phyloP scores from a whole-genome alignment of 345 rosid genomes.

The Psidium guajava region DNA sequence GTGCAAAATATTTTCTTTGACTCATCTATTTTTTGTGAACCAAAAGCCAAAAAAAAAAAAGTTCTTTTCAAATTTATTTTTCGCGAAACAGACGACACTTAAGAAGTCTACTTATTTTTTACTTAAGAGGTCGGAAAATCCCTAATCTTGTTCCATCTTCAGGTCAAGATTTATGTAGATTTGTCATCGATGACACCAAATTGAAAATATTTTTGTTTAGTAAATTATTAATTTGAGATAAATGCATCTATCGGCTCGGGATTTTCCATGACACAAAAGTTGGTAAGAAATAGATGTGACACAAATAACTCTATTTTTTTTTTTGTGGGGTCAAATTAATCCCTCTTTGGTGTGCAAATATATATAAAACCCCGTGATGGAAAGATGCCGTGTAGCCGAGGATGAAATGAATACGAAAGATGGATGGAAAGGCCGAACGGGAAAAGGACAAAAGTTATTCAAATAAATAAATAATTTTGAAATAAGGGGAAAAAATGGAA shows the following conservation, averaged over 20 bases:
- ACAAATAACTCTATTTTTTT: background rate
- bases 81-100: too few relatives aligned
- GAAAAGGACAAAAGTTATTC: background rate
- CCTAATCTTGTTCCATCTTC: rapidly evolving
- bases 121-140: background rate
- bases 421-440: background rate
- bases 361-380: background rate
- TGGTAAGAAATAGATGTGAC: background rate
- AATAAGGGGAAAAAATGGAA: background rate
- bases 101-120: background rate
- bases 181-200: background rate
- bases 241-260: background rate
- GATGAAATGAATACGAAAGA: background rate
- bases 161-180: rapidly evolving
- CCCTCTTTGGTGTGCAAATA: background rate
- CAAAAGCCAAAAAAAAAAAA: too few relatives aligned
- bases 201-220: too few relatives aligned
- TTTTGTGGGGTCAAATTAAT: background rate
- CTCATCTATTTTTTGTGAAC: too few relatives aligned
- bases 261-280: background rate
- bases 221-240: background rate
- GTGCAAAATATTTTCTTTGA: too few relatives aligned
- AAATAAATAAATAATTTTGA: background rate
- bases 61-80: too few relatives aligned
- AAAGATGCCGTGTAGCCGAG: background rate